Evolutionary conservation across 441 rosid species (phyloP).

Genomic region (Corymbia calophylla): DNA sequence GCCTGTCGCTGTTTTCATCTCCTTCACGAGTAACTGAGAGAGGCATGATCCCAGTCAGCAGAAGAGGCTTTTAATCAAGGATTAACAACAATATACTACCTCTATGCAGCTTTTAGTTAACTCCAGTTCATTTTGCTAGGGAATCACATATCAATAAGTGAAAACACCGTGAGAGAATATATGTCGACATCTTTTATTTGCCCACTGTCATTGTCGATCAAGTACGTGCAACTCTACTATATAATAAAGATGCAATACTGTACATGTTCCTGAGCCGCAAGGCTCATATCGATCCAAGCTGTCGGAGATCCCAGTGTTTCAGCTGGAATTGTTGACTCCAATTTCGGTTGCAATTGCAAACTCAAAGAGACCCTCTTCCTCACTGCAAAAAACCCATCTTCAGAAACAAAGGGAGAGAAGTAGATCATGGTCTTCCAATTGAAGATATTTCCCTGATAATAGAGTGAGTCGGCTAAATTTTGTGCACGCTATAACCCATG

Average conservation of each 20-base stretch:
- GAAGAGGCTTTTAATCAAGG: background rate
- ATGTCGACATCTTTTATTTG: background rate
- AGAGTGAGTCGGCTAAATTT: constrained; percentile 30
- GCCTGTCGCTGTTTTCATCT: background rate
- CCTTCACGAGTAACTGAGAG: background rate
- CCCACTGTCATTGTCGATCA: background rate
- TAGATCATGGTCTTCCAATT: background rate
- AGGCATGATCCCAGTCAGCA: background rate
- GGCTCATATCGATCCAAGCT: background rate
- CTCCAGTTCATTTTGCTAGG: background rate
- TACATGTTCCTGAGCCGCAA: background rate
- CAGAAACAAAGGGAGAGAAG: background rate
- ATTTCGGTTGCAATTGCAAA: background rate
- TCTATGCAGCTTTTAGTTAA: background rate
- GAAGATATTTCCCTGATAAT: background rate
- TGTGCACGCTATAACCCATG: constrained; percentile 58
- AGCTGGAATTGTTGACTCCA: background rate
- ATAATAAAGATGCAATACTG: background rate
- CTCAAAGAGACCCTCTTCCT: background rate
- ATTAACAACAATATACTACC: background rate
- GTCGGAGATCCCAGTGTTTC: background rate
- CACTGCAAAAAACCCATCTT: background rate
- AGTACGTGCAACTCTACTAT: background rate
- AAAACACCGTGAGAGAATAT: background rate
- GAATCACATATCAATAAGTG: background rate